Evolutionary conservation across 257 asterid species (phyloP).

Genomic region (Solanum stenotomum): DNA sequence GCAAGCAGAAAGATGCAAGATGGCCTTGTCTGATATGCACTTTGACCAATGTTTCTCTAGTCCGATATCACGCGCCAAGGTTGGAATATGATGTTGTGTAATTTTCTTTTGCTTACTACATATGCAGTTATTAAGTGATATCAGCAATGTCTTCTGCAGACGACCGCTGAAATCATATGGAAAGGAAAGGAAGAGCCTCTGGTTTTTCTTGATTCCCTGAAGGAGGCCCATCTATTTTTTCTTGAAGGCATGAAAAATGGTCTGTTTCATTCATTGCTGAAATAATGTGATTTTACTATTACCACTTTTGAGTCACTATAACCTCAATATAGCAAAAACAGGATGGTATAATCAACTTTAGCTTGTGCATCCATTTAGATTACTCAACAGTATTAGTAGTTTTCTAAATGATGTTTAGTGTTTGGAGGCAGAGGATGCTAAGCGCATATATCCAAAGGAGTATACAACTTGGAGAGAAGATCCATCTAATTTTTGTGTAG

Average conservation of each 20-base stretch:
- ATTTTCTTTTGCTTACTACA: not conserved
- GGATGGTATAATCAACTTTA: not conserved
- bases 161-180: slow-evolving; percentile 75
- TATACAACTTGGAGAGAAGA: slow-evolving; percentile 73
- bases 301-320: not conserved
- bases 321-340: not conserved
- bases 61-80: slow-evolving; percentile 86
- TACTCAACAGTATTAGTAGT: slow-evolving; percentile 5
- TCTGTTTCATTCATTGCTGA: slow-evolving; percentile 15
- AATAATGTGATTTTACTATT: not conserved
- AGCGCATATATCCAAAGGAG: slow-evolving; percentile 56
- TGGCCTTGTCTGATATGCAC: slow-evolving; percentile 39
- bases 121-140: not conserved
- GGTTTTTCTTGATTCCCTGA: slow-evolving; percentile 59
- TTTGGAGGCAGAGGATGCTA: slow-evolving; percentile 92
- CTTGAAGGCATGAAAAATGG: slow-evolving; percentile 88
- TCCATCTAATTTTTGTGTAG: slow-evolving; percentile 48
- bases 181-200: slow-evolving; percentile 59
- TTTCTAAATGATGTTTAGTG: slow-evolving; percentile 39
- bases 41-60: slow-evolving; percentile 73
- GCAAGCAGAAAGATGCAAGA: slow-evolving; percentile 60
- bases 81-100: not conserved
- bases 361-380: not conserved
- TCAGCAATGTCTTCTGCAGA: slow-evolving; percentile 29
- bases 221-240: slow-evolving; percentile 65